Evolutionary conservation across 495 filamentous ascomycete genomes (phyloP), one percentile per base, ranked within the genome.

Genomic region (Penicillium subrubescens): DNA sequence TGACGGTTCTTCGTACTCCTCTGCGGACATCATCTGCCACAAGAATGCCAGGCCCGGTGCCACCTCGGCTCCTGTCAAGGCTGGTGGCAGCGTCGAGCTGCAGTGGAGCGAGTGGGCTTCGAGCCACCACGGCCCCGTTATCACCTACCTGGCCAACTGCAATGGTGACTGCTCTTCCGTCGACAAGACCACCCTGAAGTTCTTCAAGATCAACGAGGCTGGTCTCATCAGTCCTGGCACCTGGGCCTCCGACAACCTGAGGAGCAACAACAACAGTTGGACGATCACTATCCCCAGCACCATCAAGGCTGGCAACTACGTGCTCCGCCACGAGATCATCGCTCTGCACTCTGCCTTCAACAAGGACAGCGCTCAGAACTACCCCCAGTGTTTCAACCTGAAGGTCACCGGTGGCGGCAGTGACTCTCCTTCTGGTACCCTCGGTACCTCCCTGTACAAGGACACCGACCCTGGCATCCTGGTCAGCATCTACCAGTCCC

Each of bases 321-420:
- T 94, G 61, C 79, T 94, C 50, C 89, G 91, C 34, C 89, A 92
- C 73, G 91, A 94, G 75, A 89, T 93, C 69, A 90, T 93, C 58
- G 90, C 87, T n/a, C 85, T 94, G n/a, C 90, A 93, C 81, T 82
- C 83, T 19, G 89, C 87, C 11, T 80, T 74, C 15, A 67, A 78
- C n/a, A 64, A 67, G 19, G 80, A 88, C 69, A 89, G 90, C 48
- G 89, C 91, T 4, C 91, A 94, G 82, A 86, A 86, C 75, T 94
- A 94, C 73, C 90, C 90, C n/a, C 84, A 90, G 67, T 94, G 91
- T 79, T 75, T 92, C 74, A 93, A 92, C 82, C 74, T 93, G 52
- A 82, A 88, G 68, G 79, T 95, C 62, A 87, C 86, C 4, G 89
- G 91, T 57, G 71, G 77, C 33, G 91, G 90, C 51, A 84, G 81